Percentiles rank a stretch among this genome's conserved stretches.
Evolutionary conservation across 2,329 filamentous ascomycete species (phyloP).

Genomic region (Venturia nashicola): DNA sequence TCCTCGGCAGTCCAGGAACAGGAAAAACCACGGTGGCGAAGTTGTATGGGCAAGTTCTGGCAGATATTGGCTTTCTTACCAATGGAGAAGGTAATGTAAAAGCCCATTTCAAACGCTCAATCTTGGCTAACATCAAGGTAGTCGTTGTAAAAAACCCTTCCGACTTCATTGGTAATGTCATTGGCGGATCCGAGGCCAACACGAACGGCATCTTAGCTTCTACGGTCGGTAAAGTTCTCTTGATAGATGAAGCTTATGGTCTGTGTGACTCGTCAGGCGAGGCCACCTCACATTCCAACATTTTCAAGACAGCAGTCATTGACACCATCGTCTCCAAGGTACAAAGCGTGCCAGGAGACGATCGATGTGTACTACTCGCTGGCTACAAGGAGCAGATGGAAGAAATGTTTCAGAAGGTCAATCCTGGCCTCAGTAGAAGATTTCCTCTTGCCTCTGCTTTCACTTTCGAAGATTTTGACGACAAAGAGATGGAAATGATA

Average conservation of each 20-base stretch:
- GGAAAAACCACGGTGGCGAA: slow-evolving; percentile 68
- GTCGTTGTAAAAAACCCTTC: slow-evolving; percentile 61
- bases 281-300: slow-evolving; percentile 21
- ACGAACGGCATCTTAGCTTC: slow-evolving; percentile 60
- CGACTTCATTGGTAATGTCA: slow-evolving; percentile 53
- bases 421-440: slow-evolving; percentile 54
- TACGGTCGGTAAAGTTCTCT: slow-evolving; percentile 58
- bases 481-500: slow-evolving; percentile 46
- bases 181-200: slow-evolving; percentile 57
- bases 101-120: too few species aligned
- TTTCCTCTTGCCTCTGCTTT: slow-evolving; percentile 56
- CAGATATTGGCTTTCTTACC: slow-evolving; percentile 52
- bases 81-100: slow-evolving; percentile 47
- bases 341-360: slow-evolving; percentile 56
- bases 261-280: slow-evolving; percentile 34
- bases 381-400: slow-evolving; percentile 61
- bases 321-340: slow-evolving; percentile 66
- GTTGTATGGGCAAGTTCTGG: slow-evolving; percentile 56
- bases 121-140: slow-evolving; percentile 17
- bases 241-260: slow-evolving; percentile 72
- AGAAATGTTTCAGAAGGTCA: slow-evolving; percentile 61
- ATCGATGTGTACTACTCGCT: slow-evolving; percentile 58
- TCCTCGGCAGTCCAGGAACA: slow-evolving; percentile 60
- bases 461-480: slow-evolving; percentile 54
- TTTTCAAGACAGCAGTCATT: slow-evolving; percentile 51